These are phyloP conservation scores for Staphylotrichum longicolle DNA, from an alignment of 495 filamentous ascomycete genomes.

Conservation along the genomic window DNA sequence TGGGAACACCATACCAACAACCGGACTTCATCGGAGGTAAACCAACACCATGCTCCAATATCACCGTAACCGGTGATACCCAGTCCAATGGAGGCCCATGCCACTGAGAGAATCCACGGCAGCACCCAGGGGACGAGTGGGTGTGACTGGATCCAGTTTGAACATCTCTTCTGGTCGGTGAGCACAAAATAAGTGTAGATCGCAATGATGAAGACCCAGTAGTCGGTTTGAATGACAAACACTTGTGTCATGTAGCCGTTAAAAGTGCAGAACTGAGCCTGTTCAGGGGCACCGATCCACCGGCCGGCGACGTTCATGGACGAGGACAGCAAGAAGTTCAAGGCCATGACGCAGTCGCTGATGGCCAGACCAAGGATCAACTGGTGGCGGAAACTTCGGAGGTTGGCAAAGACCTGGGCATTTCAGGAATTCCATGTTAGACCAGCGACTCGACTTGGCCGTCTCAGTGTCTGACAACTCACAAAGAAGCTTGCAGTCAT, in stretches of 20 bases:
- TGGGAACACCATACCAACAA: conserved; percentile 16
- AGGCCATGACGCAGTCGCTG: conserved; percentile 43
- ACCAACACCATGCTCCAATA: conserved; percentile 48
- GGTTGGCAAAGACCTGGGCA: conserved; percentile 8
- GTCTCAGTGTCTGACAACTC: conserved; percentile 7
- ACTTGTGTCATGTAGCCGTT: conserved; percentile 48
- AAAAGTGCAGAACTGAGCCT: conserved; percentile 41
- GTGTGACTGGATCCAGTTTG: conserved; percentile 41
- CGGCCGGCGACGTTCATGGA: conserved; percentile 38
- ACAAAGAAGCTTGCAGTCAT: conserved; percentile 45
- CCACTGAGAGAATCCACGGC: conserved; percentile 39
- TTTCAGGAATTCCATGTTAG: not conserved
- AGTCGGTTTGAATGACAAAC: conserved; percentile 49
- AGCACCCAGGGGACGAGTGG: conserved; percentile 35
- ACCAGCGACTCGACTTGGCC: not conserved
- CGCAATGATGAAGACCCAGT: conserved; percentile 47
- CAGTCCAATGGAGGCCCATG: conserved; percentile 40
- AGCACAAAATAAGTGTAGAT: conserved; percentile 44
- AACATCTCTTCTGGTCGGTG: conserved; percentile 38
- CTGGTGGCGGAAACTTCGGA: conserved; percentile 45
- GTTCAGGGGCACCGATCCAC: conserved; percentile 34
- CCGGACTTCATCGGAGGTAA: conserved; percentile 40
- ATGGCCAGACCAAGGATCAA: conserved; percentile 46
- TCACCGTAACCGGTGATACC: conserved; percentile 42
- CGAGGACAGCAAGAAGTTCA: conserved; percentile 43